Evolutionary conservation across 805 yeast genomes (phyloP).

Genomic region (Saccharomycopsis capsularis): DNA sequence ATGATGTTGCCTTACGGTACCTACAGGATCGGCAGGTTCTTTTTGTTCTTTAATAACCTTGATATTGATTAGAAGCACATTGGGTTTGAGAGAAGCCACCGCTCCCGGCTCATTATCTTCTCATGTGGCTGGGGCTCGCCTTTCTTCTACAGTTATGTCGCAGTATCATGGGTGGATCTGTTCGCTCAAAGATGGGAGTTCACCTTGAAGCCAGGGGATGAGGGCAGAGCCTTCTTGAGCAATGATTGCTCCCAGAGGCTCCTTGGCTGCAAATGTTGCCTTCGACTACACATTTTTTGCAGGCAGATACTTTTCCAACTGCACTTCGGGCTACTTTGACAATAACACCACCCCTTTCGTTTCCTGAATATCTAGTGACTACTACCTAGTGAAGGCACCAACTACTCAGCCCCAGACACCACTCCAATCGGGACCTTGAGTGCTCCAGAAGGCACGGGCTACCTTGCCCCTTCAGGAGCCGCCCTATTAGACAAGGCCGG

Average conservation of each 20-base stretch:
- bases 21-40: conserved; percentile 18
- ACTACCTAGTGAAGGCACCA: too few species aligned
- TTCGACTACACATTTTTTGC: background rate
- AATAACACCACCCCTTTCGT: too few species aligned
- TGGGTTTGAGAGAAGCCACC: conserved; percentile 6
- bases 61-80: background rate
- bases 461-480: too few species aligned
- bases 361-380: too few species aligned
- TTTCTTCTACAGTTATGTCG: conserved; percentile 11
- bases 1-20: background rate
- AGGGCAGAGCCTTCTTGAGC: background rate
- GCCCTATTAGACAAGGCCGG: too few species aligned
- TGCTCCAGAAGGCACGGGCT: too few species aligned
- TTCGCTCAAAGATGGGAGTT: conserved; percentile 7
- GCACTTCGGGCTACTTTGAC: too few species aligned
- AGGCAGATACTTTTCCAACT: too few species aligned
- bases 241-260: background rate
- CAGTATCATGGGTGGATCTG: conserved; percentile 6
- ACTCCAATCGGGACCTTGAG: too few species aligned
- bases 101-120: conserved; percentile 7
- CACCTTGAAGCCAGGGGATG: background rate
- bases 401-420: too few species aligned
- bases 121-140: conserved; percentile 7
- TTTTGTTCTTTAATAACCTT: conserved; percentile 5
- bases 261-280: background rate